A percentile compares a stretch with the other conserved stretches of the same genome.
These are phyloP conservation scores for Colletotrichum ledebouriae DNA, from an alignment of 2,329 filamentous ascomycete genomes.

Conservation along the genomic window DNA sequence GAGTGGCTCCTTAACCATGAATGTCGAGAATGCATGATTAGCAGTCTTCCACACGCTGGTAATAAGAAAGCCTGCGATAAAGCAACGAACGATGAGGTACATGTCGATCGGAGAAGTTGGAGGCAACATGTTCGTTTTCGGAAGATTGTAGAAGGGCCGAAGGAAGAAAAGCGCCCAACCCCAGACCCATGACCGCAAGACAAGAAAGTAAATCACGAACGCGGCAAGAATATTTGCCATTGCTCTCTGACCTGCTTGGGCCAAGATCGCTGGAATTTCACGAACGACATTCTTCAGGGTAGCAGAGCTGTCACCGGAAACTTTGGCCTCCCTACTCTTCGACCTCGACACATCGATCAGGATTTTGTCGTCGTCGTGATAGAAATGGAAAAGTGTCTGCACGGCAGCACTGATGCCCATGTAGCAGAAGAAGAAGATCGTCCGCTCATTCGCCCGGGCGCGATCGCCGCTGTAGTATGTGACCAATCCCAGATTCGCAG, in stretches of 20 bases:
- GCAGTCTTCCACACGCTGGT: constrained; percentile 81
- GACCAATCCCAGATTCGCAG: constrained; percentile 78
- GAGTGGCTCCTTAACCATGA: constrained; percentile 83
- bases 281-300: constrained; percentile 53
- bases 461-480: constrained; percentile 79
- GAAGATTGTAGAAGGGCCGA: constrained; percentile 80
- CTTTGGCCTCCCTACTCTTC: constrained; percentile 39
- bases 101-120: constrained; percentile 69
- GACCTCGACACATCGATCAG: constrained; percentile 57
- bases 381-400: constrained; percentile 80
- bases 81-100: constrained; percentile 67
- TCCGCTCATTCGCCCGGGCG: constrained; percentile 85
- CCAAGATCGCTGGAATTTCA: constrained; percentile 57
- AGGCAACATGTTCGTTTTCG: constrained; percentile 76
- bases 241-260: constrained; percentile 56
- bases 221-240: constrained; percentile 59
- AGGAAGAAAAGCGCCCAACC: constrained; percentile 77
- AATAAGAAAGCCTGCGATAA: constrained; percentile 75
- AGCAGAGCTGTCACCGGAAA: constrained; percentile 24
- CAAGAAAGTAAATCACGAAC: constrained; percentile 70
- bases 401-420: constrained; percentile 76
- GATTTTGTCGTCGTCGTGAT: constrained; percentile 79
- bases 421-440: constrained; percentile 82
- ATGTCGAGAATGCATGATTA: constrained; percentile 83
- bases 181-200: constrained; percentile 77